Evolutionary conservation across 164 flowering plant species (phyloP).

Genomic region (Platanus orientalis): DNA sequence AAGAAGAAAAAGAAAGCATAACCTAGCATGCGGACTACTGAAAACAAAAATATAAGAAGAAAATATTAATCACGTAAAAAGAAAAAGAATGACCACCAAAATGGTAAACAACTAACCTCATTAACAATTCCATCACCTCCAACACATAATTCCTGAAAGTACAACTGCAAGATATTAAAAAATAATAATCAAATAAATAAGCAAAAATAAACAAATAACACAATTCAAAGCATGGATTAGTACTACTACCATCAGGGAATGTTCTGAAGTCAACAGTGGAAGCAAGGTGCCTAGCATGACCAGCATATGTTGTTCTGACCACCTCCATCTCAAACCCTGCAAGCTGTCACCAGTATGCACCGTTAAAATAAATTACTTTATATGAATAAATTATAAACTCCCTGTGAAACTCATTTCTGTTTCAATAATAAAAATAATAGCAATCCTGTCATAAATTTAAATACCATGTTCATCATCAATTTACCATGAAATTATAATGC

Average conservation of each 20-base stretch:
- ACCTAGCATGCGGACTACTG: too few relatives aligned
- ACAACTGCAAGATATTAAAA: too few relatives aligned
- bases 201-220: neutral
- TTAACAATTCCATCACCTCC: slow-evolving; percentile 99
- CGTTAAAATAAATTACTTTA: neutral
- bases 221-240: slow-evolving; percentile 8
- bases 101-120: slow-evolving; percentile 60
- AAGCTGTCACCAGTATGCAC: slow-evolving; percentile 60
- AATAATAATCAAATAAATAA: neutral
- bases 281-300: slow-evolving; percentile 88
- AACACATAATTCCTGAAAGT: slow-evolving; percentile 88
- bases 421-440: too few relatives aligned
- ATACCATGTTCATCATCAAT: too few relatives aligned
- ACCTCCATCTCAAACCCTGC: slow-evolving; percentile 94
- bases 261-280: slow-evolving; percentile 84
- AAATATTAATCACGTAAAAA: neutral
- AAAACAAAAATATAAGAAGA: too few relatives aligned
- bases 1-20: too few relatives aligned
- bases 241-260: slow-evolving; percentile 95
- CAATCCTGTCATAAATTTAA: too few relatives aligned
- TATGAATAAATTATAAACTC: too few relatives aligned
- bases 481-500: too few relatives aligned
- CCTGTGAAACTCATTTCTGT: too few relatives aligned
- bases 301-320: slow-evolving; percentile 82
- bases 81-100: neutral